phyloP scores from a whole-genome alignment of 192 early-diverging fungal genomes.

The Backusella tarrabulga region DNA sequence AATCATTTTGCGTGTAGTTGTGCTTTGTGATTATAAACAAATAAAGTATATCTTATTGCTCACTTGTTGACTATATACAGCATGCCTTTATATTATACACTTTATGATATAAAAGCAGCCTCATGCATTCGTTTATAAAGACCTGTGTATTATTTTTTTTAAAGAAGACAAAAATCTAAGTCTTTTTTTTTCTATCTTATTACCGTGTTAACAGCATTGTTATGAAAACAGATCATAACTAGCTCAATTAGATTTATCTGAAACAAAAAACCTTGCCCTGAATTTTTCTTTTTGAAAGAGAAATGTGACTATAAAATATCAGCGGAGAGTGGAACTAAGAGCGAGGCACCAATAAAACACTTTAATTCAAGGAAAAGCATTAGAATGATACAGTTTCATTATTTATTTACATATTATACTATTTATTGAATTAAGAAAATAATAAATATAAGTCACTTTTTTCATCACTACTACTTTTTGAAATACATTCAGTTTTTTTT shows the following conservation, averaged over 20 bases:
- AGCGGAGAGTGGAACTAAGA: not conserved
- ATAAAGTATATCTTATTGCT: not conserved
- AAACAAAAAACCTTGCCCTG: not conserved
- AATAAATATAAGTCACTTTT: too few species aligned
- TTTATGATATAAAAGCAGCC: too few species aligned
- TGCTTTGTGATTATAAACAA: not conserved
- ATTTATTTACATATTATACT: not conserved
- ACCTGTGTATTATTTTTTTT: too few species aligned
- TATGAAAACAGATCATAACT: too few species aligned
- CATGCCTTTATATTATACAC: not conserved
- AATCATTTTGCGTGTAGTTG: not conserved
- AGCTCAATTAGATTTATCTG: not conserved
- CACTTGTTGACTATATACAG: not conserved
- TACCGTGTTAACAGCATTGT: too few species aligned
- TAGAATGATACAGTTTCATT: not conserved
- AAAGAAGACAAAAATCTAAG: too few species aligned
- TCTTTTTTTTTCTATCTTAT: too few species aligned
- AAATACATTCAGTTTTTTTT: not conserved
- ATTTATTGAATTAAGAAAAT: not conserved
- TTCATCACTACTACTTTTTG: not conserved
- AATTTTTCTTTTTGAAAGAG: not conserved
- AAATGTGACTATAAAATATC: not conserved
- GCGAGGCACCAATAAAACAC: not conserved
- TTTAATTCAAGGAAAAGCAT: not conserved
- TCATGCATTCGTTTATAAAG: too few species aligned